Base-by-base conservation (phyloP, 176 grass and related monocot genomes). In the Cenchrus americanus region DNA sequence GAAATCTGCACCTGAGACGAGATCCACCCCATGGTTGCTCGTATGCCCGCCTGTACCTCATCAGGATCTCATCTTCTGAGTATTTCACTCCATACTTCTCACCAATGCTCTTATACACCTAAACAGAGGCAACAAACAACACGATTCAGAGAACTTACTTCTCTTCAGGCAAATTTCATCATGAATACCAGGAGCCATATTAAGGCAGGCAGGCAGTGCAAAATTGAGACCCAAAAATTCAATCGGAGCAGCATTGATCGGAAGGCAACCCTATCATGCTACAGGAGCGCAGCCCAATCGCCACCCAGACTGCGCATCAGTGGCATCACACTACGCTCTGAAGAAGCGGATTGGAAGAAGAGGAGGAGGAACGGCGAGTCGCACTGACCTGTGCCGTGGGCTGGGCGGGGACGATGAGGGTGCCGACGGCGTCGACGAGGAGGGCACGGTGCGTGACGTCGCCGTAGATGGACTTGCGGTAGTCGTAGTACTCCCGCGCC, bases 351-450 rank as follows among this genome's bases (percentile, higher is more conserved):
- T 14, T 50, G 17, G 13, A 49, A 0, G 4, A 57, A 57, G 77
- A 37, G 48, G 60, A 51, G 1, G 60, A 6, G 23, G 4, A 37
- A 24, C 19, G 17, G 23, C 23, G 0, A 73, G 30, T 18, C 8
- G 34, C 62, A 23, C 27, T 9, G 67, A 97, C 94, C 94, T 93
- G 88, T 12, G 94, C 91, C 44, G 92, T 93, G n/a, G 91, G 94
- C 79, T 97, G 89, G 0, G 91, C 85, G 15, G 91, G 94, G 66
- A 86, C 86, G 66, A 97, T 32, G 44, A 97, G 91, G 52, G 94
- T 97, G 62, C 94, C 91, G 9, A 92, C 94, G 65, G 94, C 91
- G 50, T 97, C 89, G n/a, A 97, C 94, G 58, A 97, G 89, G 57
- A 97, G 80, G 12, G 94, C 91, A 40, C 88, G 86, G 66, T 97